phyloP scores from a whole-genome alignment of 2,329 filamentous ascomycete genomes.

The Corniculantispora saksenae region DNA sequence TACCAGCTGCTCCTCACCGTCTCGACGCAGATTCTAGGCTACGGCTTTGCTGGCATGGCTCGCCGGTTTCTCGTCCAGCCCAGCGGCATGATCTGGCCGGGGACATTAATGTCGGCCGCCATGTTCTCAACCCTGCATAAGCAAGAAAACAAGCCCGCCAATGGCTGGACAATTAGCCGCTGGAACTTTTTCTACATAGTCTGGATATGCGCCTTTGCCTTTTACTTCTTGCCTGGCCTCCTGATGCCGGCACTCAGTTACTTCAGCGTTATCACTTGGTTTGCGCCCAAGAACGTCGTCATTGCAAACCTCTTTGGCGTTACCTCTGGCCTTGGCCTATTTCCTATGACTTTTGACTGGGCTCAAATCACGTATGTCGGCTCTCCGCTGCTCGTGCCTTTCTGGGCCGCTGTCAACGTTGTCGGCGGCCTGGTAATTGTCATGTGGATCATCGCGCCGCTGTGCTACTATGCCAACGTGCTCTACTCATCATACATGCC shows the following conservation, averaged over 20 bases:
- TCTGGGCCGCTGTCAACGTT: constrained; percentile 85
- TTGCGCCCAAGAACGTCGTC: constrained; percentile 82
- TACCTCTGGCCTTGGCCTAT: constrained; percentile 78
- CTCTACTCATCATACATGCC: constrained; percentile 85
- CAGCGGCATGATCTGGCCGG: constrained; percentile 89
- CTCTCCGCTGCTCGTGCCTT: constrained; percentile 79
- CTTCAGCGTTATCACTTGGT: constrained; percentile 88
- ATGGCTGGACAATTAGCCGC: constrained; percentile 79
- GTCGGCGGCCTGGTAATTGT: constrained; percentile 77
- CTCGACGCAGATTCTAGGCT: constrained; percentile 83
- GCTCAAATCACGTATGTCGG: constrained; percentile 87
- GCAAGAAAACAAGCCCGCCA: constrained; percentile 77
- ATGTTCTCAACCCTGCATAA: constrained; percentile 89
- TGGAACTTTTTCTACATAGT: constrained; percentile 83
- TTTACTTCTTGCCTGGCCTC: constrained; percentile 83
- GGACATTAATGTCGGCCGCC: constrained; percentile 82
- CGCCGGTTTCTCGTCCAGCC: constrained; percentile 80
- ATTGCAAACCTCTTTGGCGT: constrained; percentile 85
- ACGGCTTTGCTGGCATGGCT: constrained; percentile 81
- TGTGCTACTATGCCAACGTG: constrained; percentile 78
- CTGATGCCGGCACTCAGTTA: constrained; percentile 83
- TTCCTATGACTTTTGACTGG: constrained; percentile 90
- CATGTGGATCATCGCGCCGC: constrained; percentile 81
- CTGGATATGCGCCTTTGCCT: constrained; percentile 69
- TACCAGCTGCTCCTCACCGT: constrained; percentile 84